Evolutionary conservation across 306 rosid species (phyloP), one percentile per base, ranked within the genome.

Genomic region (Canavalia gladiata): DNA sequence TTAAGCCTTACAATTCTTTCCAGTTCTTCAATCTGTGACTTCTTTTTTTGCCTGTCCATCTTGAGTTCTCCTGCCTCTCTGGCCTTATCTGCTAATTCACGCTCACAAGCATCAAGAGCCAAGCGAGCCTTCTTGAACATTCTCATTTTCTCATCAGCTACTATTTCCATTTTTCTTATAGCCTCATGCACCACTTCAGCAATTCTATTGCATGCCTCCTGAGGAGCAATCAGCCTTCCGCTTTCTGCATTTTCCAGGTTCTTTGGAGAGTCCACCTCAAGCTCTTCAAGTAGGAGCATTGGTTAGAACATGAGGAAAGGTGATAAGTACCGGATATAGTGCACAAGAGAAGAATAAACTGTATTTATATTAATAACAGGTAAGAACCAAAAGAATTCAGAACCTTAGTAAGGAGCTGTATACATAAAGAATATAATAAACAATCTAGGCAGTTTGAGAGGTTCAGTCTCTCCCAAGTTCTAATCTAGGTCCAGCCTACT

Each of bases 181-280:
- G 97, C 99, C 87, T 95, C 99, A 59, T 92, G 97, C 81, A 93
- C 98, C 83, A 93, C 99, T 45, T 95, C 99, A 11, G 98, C 93
- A 30, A 95, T 95, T 85, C 93, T 91, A 84, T 79, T 89, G 84
- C 99, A 95, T 50, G 99, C 98, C 77, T 93, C 99, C 86, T 92
- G 99, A 6, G 99, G 99, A 28, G 97, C 99, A 60, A 92, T 85
- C 76, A 95, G 77, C 75, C 92, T 87, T 79, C 94, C 97, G 81
- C 93, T 86, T 83, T 92, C 97, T 84, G 94, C 92, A 78, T 91
- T 95, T 86, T 95, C 97, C 76, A 90, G 82, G 86, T 86, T 85
- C 84, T 86, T 90, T 52, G 91, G 94, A 66, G 96, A 85, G 68
- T 91, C 96, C 64, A 84, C 70, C 82, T 93, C 98, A 78, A 93